Conservation (phyloP, 2,329 filamentous ascomycete species). For the Curvularia sp. region DNA sequence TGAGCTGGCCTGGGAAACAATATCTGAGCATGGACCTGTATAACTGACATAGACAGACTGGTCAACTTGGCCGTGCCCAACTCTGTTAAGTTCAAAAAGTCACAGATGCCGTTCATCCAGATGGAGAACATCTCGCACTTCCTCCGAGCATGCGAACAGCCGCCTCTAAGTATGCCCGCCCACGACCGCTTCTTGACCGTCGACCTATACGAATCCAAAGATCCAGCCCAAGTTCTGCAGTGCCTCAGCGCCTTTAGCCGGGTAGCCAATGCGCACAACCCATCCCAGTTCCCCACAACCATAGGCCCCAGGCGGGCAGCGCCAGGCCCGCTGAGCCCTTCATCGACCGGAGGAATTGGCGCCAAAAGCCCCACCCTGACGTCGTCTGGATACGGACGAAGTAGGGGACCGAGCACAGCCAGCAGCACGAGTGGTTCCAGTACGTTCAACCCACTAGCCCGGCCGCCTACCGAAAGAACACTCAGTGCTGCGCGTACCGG, state of each 20-base stretch:
- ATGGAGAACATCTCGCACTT: constrained; percentile 99
- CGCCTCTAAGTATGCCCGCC: constrained; percentile 84
- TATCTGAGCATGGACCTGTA: not conserved
- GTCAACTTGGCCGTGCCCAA: constrained; percentile 80
- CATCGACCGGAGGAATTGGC: constrained; percentile 38
- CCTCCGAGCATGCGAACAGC: constrained; percentile 82
- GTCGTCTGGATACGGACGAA: constrained; percentile 43
- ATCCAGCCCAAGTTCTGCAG: constrained; percentile 93
- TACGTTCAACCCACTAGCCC: constrained; percentile 55
- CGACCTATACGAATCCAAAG: constrained; percentile 93
- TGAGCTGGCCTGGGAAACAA: constrained; percentile 55
- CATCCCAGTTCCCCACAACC: constrained; percentile 73
- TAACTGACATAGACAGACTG: constrained; percentile 63
- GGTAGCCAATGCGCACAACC: constrained; percentile 77
- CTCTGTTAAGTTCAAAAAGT: constrained; percentile 88
- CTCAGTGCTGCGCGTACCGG: constrained; percentile 59
- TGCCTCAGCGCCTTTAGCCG: constrained; percentile 92
- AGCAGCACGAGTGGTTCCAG: constrained; percentile 52
- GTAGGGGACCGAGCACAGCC: constrained; percentile 57
- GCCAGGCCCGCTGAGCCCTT: constrained; percentile 50
- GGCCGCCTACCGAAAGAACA: constrained; percentile 43
- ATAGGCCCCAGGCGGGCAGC: constrained; percentile 76
- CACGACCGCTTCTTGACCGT: constrained; percentile 98
- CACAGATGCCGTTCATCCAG: constrained; percentile 96
- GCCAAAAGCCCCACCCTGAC: constrained; percentile 35